Conservation (phyloP, 1,284 basidiomycete species). For the Macrocystidia cucumis region DNA sequence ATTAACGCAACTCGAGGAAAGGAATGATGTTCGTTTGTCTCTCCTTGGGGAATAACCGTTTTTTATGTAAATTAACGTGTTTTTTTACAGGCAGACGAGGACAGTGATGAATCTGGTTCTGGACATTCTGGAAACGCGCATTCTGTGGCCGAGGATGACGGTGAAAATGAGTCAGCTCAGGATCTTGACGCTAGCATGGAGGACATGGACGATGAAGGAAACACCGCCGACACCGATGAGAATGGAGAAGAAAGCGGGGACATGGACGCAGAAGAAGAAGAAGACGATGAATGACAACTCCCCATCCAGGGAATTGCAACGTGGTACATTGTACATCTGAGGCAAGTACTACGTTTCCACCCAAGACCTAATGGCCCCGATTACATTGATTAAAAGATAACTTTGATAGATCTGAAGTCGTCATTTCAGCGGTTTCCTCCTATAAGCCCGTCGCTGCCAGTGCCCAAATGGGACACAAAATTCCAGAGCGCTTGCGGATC, state of each 20-base stretch:
- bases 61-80: too few species aligned
- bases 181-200: slow-evolving; percentile 70
- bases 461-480: slow-evolving; percentile 73
- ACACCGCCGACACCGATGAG: slow-evolving; percentile 29
- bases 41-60: background rate
- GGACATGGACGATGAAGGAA: slow-evolving; percentile 56
- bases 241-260: slow-evolving; percentile 34
- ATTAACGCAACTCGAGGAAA: slow-evolving; percentile 72
- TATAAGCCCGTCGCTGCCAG: too few species aligned
- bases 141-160: slow-evolving; percentile 40
- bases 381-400: too few species aligned
- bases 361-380: too few species aligned
- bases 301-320: too few species aligned
- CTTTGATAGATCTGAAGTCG: too few species aligned
- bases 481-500: slow-evolving; percentile 77
- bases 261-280: slow-evolving; percentile 29
- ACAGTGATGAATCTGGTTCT: slow-evolving; percentile 40
- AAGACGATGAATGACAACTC: slow-evolving; percentile 8
- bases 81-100: slow-evolving; percentile 26
- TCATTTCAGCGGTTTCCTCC: too few species aligned
- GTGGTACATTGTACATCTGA: too few species aligned
- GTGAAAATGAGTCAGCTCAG: slow-evolving; percentile 44
- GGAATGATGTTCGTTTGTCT: slow-evolving; percentile 61
- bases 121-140: slow-evolving; percentile 27
- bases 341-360: too few species aligned